Evolutionary conservation across 768 basidiomycete species (phyloP).

Genomic region (Phylloporus arenicola): DNA sequence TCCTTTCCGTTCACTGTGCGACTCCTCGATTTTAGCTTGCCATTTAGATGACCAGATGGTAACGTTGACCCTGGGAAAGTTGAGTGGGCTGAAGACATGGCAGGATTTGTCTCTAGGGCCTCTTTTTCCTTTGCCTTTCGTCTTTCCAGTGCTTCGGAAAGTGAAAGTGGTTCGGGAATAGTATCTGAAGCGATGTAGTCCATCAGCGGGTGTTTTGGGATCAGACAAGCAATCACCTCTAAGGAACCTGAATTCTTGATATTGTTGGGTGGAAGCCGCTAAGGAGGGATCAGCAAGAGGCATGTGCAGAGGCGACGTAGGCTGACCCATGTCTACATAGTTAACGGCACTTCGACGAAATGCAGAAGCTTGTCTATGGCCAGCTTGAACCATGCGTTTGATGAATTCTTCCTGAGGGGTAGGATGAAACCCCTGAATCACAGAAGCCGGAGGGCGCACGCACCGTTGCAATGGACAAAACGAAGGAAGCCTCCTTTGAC

Average conservation of each 20-base stretch:
- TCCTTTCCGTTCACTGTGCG: constrained; percentile 34
- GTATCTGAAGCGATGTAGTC: constrained; percentile 42
- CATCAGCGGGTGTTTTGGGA: constrained; percentile 1
- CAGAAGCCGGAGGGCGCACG: constrained; percentile 12
- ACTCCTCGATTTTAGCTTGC: constrained; percentile 37
- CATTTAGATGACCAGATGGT: constrained; percentile 18
- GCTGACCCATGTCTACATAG: constrained; percentile 74
- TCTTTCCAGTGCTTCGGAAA: constrained; percentile 54
- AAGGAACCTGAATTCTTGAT: constrained; percentile 71
- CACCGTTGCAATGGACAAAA: constrained; percentile 75
- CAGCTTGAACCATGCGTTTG: constrained; percentile 65
- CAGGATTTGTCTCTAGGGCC: constrained; percentile 56
- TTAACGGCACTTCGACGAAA: constrained; percentile 55
- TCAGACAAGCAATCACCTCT: constrained; percentile 38
- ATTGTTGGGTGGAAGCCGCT: constrained; percentile 58
- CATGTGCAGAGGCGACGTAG: neutral
- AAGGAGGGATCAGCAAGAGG: constrained; percentile 7
- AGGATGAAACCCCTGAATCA: constrained; percentile 11
- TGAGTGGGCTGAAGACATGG: constrained; percentile 35
- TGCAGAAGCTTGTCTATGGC: constrained; percentile 57
- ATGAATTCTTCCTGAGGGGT: constrained; percentile 75
- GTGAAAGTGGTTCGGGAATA: constrained; percentile 56
- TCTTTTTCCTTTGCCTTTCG: constrained; percentile 50
- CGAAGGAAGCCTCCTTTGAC: constrained; percentile 71
- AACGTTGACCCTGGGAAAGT: constrained; percentile 22